Evolutionary conservation across 352 stramenopile genomes (phyloP).

Genomic region (Phytophthora pseudosyringae): DNA sequence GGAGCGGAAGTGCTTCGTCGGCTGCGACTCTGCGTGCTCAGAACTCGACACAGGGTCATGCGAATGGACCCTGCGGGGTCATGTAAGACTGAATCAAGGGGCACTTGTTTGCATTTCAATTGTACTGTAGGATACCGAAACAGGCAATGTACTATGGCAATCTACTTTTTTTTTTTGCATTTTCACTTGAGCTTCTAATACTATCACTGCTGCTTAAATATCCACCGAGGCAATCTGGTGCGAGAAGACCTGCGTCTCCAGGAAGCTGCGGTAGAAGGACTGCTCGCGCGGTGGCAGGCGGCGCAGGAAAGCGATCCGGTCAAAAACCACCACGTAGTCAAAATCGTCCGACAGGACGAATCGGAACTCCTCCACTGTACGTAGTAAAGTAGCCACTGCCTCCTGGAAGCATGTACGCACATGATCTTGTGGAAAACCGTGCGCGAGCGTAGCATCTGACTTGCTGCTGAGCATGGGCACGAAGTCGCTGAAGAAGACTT

Average conservation of each 20-base stretch:
- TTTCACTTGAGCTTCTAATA: slow-evolving; percentile 17
- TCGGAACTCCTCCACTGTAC: slow-evolving; percentile 75
- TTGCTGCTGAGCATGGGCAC: slow-evolving; percentile 64
- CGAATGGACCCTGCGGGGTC: slow-evolving; percentile 38
- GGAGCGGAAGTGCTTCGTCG: slow-evolving; percentile 29
- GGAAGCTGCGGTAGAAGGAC: slow-evolving; percentile 77
- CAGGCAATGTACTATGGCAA: slow-evolving; percentile 27
- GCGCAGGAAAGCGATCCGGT: slow-evolving; percentile 72
- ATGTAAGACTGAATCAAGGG: slow-evolving; percentile 33
- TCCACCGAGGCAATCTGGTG: slow-evolving; percentile 80
- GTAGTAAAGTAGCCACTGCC: slow-evolving; percentile 57
- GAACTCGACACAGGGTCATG: slow-evolving; percentile 25
- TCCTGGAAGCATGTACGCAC: slow-evolving; percentile 69
- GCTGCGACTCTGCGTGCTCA: slow-evolving; percentile 11
- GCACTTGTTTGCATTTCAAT: slow-evolving; percentile 14
- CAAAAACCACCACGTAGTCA: slow-evolving; percentile 88
- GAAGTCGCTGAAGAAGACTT: slow-evolving; percentile 81
- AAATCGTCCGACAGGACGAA: slow-evolving; percentile 90
- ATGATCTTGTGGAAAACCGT: slow-evolving; percentile 59
- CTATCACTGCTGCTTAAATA: slow-evolving; percentile 29
- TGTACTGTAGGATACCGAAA: slow-evolving; percentile 40
- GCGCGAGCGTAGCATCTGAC: slow-evolving; percentile 30
- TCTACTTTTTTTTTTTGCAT: slow-evolving; percentile 30
- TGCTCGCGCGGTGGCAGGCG: slow-evolving; percentile 58
- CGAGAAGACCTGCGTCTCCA: slow-evolving; percentile 89